Evolutionary conservation across 805 yeast genomes (phyloP), one percentile per base, ranked within the genome.

Genomic region (Myxozyma vanderwaltii): DNA sequence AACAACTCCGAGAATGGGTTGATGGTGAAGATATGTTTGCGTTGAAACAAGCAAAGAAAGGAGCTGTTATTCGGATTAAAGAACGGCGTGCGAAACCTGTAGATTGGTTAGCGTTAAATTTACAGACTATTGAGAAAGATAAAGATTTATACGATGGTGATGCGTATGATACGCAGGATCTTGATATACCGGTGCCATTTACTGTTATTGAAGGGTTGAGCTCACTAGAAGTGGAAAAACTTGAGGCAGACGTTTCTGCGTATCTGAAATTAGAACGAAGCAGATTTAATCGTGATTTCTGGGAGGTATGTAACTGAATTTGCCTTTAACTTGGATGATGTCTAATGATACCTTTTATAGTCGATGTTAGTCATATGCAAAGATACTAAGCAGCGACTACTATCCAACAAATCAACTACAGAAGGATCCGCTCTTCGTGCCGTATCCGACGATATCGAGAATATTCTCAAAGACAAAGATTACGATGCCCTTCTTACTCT

Each of bases 11-110:
- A 21, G 59, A 62, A 44, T 71, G 75, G 74, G 61, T 66, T 19
- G 66, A 61, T 1, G 67, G 63, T 2, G 75, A 72, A 51, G 71
- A 70, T 23, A 62, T 59, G 45, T 72, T 72, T 56, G 64, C 68
- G 21, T 50, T 69, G 36, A 57, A 59, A 50, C 75, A 72, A 56
- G 67, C 59, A 39, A 63, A 64, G 36, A 56, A 62, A 40, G 74
- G 75, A 1, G 68, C 75, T 5, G 39, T 67, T 40, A 68, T 72
- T 15, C 63, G 75, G 8, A 51, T 71, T 24, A 55, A 58, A 29
- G 69, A 71, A 35, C 64, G 61, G 10, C 59, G 75, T 1, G 67
- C 63, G 6, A 53, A 52, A 5, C 67, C 68, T 4, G 48, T 69
- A 12, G 75, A 72, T 56, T 51, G 56, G 61, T 48, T 73, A 12